phyloP scores from a whole-genome alignment of 441 rosid genomes.

The Pelargonium myrrhifolium region DNA sequence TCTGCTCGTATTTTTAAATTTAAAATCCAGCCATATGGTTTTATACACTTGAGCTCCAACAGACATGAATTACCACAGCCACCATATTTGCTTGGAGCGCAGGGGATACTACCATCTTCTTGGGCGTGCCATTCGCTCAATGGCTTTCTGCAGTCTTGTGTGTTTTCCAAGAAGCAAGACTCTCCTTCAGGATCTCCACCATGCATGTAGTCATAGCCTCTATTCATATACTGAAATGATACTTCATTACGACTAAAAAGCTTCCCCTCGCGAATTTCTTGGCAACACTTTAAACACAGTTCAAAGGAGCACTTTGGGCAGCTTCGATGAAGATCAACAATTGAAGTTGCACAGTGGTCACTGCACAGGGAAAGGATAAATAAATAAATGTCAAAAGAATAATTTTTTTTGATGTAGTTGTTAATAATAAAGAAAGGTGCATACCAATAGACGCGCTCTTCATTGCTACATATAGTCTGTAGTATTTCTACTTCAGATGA shows the following conservation, averaged over 20 bases:
- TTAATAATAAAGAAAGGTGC: constrained; percentile 7
- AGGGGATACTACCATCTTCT: constrained; percentile 48
- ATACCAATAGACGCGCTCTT: constrained; percentile 86
- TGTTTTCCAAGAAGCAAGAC: constrained; percentile 16
- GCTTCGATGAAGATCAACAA: constrained; percentile 72
- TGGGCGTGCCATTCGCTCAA: constrained; percentile 43
- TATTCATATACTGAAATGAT: constrained; percentile 33
- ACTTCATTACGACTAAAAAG: constrained; percentile 36
- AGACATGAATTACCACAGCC: constrained; percentile 52
- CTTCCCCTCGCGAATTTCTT: constrained; percentile 55
- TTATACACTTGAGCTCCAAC: constrained; percentile 63
- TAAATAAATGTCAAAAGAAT: not conserved
- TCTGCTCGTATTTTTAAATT: constrained; percentile 38
- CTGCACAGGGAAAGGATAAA: constrained; percentile 30
- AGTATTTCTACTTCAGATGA: constrained; percentile 36
- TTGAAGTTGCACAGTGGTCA: constrained; percentile 88
- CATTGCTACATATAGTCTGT: constrained; percentile 39
- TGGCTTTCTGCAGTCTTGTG: constrained; percentile 20
- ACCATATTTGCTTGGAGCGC: constrained; percentile 60
- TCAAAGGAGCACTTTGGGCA: constrained; percentile 71
- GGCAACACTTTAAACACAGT: constrained; percentile 74
- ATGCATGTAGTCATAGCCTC: constrained; percentile 58
- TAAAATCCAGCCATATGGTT: constrained; percentile 49
- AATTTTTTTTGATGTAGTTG: not conserved
- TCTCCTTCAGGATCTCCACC: constrained; percentile 53